Conservation (phyloP, 2,329 filamentous ascomycete species). For the Cladorrhinum sp. region DNA sequence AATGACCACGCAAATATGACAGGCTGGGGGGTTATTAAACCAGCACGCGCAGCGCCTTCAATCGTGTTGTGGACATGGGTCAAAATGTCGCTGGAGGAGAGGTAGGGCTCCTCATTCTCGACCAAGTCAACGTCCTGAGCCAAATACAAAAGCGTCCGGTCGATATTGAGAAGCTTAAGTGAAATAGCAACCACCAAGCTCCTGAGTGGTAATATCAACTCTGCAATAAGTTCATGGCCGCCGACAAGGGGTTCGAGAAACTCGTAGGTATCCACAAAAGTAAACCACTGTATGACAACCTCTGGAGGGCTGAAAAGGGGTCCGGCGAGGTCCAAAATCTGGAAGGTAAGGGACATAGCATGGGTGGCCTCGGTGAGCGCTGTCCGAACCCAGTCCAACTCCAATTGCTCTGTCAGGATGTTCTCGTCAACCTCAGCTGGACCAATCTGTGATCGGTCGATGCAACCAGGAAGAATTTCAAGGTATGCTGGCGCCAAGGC, state of each 20-base stretch:
- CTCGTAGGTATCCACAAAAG: conserved; percentile 62
- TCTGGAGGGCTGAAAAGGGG: conserved; percentile 55
- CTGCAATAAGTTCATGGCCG: conserved; percentile 39
- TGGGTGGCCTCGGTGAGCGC: conserved; percentile 70
- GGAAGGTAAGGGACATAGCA: conserved; percentile 69
- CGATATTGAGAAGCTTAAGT: conserved; percentile 67
- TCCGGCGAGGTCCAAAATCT: conserved; percentile 60
- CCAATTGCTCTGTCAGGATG: conserved; percentile 50
- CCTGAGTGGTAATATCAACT: conserved; percentile 63
- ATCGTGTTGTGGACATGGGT: conserved; percentile 71
- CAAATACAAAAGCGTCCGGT: conserved; percentile 54
- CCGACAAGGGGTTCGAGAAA: conserved; percentile 64
- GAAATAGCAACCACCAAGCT: conserved; percentile 69
- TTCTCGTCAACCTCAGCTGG: conserved; percentile 40
- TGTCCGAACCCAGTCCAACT: conserved; percentile 59
- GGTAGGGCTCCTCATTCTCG: conserved; percentile 54
- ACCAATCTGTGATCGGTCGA: conserved; percentile 48
- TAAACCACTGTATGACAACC: conserved; percentile 68
- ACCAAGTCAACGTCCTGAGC: conserved; percentile 48
- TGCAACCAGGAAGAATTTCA: conserved; percentile 44
- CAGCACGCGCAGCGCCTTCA: conserved; percentile 53
- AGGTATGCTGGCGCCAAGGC: conserved; percentile 49
- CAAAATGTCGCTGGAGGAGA: conserved; percentile 68
- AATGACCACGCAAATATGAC: conserved; percentile 80
- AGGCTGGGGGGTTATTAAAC: conserved; percentile 64